Base-by-base conservation (phyloP, 345 rosid genomes). In the Brassica nigra region DNA sequence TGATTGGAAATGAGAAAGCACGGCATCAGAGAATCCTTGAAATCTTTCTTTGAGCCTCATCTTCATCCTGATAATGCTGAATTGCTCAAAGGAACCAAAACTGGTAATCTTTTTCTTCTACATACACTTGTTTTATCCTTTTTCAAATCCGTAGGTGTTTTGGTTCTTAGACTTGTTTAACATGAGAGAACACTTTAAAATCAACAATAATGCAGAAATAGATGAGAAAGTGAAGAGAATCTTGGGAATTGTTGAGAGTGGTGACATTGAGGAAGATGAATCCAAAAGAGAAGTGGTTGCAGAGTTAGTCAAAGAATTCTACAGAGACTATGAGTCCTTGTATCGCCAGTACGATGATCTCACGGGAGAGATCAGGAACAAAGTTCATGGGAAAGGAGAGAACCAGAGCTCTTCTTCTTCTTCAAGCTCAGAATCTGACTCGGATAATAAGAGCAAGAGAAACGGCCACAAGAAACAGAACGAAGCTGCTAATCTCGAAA, bases 361-460 rank as follows among this genome's bases (percentile, higher is more conserved):
- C 62, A 90, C 91, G 0, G 93, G 88, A 67, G 92, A 88, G 79
- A 88, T 93, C 54, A 85, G 84, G 89, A 84, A 83, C 18, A 87
- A 87, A 74, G 85, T 85, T 72, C 82, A 81, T 52, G 87, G 89
- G 3, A 88, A 89, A 79, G 84, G 82, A 29, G 96, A 90, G 76
- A 68, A 70, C 67, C 18, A 85, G 1, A 66, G 75, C 59, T 86
- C 90, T 70, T 85, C 92, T 81, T 90, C 92, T 0, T 90, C 93
- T 0, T 95, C 97, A 28, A 88, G 93, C 86, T 92, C 98, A 47
- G 97, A 90, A 75, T 86, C 91, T 0, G 92, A 86, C 47, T 85
- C 93, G 2, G 91, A 89, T 1, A 80, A 83, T 69, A 69, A 81
- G 36, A 82, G 74, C 66, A 76, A 81, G 62, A 82, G 80, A 68